These are phyloP conservation scores for Phlegmacium glaucopus DNA, from an alignment of 768 basidiomycete genomes.

Conservation along the genomic window DNA sequence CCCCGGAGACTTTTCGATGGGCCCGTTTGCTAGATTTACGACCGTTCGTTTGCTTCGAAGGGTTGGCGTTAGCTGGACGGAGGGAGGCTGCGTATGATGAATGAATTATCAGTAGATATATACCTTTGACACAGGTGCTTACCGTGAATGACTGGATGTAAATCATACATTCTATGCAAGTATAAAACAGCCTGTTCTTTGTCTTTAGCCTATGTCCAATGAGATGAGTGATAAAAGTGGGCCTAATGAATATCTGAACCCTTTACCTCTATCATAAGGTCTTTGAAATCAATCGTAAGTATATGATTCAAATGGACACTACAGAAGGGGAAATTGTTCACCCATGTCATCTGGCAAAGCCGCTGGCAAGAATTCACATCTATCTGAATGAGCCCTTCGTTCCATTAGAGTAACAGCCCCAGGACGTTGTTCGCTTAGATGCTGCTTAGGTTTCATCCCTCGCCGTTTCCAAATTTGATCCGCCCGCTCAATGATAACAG, in stretches of 20 bases:
- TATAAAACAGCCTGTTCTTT: constrained; percentile 94
- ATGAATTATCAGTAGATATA: background rate
- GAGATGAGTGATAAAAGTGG: background rate
- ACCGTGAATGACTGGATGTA: constrained; percentile 65
- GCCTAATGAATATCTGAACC: background rate
- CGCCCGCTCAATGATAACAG: constrained; percentile 69
- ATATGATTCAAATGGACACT: constrained; percentile 3
- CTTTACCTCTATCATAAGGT: constrained; percentile 80
- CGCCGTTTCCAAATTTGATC: constrained; percentile 71
- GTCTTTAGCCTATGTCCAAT: constrained; percentile 61
- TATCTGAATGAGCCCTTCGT: constrained; percentile 80
- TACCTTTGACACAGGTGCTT: constrained; percentile 14
- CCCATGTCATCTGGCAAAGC: constrained; percentile 69
- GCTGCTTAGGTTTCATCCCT: constrained; percentile 88
- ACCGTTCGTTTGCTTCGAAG: constrained; percentile 41
- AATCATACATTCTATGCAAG: constrained; percentile 70
- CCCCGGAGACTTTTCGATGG: constrained; percentile 13
- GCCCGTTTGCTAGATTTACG: constrained; percentile 39
- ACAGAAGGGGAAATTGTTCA: constrained; percentile 21
- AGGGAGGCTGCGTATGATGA: constrained; percentile 32
- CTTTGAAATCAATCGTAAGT: constrained; percentile 26
- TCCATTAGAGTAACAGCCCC: constrained; percentile 86
- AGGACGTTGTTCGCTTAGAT: constrained; percentile 85
- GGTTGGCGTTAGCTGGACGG: constrained; percentile 39
- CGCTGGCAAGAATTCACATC: constrained; percentile 65